phyloP scores from a whole-genome alignment of 352 stramenopile genomes.

The Peronospora belbahrii region DNA sequence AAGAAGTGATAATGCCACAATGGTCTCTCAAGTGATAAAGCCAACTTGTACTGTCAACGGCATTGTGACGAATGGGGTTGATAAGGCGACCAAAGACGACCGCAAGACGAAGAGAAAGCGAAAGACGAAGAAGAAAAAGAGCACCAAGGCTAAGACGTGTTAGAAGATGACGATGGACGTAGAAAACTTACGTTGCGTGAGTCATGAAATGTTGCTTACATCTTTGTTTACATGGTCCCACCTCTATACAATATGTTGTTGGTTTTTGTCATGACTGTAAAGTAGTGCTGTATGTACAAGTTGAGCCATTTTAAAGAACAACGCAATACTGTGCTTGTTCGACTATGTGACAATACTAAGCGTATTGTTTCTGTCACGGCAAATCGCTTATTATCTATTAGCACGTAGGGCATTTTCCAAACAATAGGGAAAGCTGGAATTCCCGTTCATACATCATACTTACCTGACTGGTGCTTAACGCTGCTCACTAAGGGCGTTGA shows the following conservation, averaged over 20 bases:
- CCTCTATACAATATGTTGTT: no score
- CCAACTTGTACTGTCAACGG: not conserved
- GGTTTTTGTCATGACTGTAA: no score
- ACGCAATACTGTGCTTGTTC: no score
- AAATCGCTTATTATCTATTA: no score
- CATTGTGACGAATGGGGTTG: not conserved
- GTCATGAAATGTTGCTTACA: no score
- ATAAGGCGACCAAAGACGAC: conserved; percentile 8
- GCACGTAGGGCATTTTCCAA: no score
- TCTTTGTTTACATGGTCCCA: no score
- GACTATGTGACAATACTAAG: no score
- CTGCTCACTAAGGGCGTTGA: conserved; percentile 76
- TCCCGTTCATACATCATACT: conserved; percentile 47
- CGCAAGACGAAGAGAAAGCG: conserved; percentile 8
- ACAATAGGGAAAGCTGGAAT: no score
- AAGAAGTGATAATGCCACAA: conserved; percentile 1
- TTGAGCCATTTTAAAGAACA: no score
- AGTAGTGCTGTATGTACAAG: no score
- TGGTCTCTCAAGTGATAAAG: not conserved
- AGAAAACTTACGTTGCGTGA: not conserved
- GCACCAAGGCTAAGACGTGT: conserved; percentile 9
- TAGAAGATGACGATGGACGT: not conserved
- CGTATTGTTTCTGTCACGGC: no score
- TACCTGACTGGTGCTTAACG: conserved; percentile 82
- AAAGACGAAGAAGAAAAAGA: conserved; percentile 23